Percentiles rank a stretch among this genome's conserved stretches.
These are phyloP conservation scores for Funneliformis mosseae DNA, from an alignment of 192 early-diverging fungal species.

Conservation along the genomic window DNA sequence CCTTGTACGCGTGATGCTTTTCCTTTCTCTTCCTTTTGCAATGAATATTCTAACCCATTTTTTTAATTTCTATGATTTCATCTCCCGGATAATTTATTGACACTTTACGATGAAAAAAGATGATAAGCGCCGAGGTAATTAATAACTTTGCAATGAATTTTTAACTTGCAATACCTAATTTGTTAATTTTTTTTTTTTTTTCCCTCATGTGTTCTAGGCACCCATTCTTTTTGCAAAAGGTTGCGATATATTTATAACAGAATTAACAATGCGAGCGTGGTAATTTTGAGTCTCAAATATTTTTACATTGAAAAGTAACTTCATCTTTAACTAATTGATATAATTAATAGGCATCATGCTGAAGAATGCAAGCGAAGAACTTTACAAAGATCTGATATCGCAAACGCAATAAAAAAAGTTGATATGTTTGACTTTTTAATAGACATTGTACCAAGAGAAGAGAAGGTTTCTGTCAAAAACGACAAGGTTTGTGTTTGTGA, in stretches of 20 bases:
- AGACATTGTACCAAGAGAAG: slow-evolving; percentile 94
- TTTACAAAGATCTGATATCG: slow-evolving; percentile 89
- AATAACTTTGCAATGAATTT: not conserved
- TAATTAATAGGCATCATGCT: slow-evolving; percentile 74
- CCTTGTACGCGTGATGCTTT: slow-evolving; percentile 19
- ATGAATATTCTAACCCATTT: slow-evolving; percentile 33
- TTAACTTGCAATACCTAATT: not conserved
- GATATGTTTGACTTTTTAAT: slow-evolving; percentile 99
- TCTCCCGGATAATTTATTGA: not conserved
- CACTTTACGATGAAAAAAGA: slow-evolving; percentile 40
- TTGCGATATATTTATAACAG: slow-evolving; percentile 96
- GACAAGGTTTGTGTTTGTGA: slow-evolving; percentile 12
- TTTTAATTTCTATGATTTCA: not conserved
- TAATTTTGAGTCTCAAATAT: slow-evolving; percentile 30
- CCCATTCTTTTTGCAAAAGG: slow-evolving; percentile 95
- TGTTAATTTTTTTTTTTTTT: slow-evolving; percentile 33
- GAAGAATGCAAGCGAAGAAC: slow-evolving; percentile 98
- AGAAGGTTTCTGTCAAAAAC: slow-evolving; percentile 36
- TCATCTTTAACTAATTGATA: not conserved
- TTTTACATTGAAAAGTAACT: not conserved
- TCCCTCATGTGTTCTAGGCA: slow-evolving; percentile 67
- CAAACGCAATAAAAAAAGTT: slow-evolving; percentile 80
- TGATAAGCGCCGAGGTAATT: slow-evolving; percentile 61
- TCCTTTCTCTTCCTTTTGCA: not conserved
- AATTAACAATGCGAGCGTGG: slow-evolving; percentile 83